These are phyloP conservation scores for Penicillium goetzii DNA, from an alignment of 495 filamentous ascomycete genomes.

Conservation along the genomic window DNA sequence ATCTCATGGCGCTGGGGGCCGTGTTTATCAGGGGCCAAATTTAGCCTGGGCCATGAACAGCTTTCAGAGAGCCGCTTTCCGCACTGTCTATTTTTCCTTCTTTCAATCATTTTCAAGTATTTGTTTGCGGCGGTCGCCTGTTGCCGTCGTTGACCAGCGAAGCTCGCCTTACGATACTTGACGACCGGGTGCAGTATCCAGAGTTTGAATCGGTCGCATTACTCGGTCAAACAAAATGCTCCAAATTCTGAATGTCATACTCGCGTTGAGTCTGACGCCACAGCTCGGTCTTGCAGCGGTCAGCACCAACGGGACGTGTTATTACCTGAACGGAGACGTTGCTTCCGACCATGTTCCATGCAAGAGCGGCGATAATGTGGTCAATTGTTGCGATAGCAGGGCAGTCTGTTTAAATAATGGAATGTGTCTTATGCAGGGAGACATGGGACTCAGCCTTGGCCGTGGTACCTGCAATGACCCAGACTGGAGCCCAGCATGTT, in stretches of 20 bases:
- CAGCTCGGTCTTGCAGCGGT: neutral
- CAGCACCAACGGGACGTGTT: neutral
- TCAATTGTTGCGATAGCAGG: neutral
- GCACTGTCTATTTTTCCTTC: neutral
- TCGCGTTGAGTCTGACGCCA: neutral
- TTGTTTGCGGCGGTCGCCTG: neutral
- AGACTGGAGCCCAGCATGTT: slow-evolving; percentile 1
- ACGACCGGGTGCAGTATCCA: neutral
- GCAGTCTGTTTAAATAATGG: slow-evolving; percentile 1
- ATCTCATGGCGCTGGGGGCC: neutral
- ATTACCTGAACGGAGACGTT: neutral
- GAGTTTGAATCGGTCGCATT: neutral
- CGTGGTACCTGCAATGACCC: slow-evolving; percentile 1
- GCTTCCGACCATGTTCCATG: neutral
- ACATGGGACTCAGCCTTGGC: neutral
- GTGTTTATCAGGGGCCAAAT: neutral
- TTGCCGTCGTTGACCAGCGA: neutral
- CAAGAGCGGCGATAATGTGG: neutral
- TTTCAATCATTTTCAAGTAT: neutral
- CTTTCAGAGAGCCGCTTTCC: neutral
- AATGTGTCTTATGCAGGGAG: slow-evolving; percentile 1
- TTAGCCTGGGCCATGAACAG: neutral
- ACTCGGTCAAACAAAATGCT: neutral
- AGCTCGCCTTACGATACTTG: neutral
- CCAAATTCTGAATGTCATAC: neutral